Evolutionary conservation across 371 early-diverging fungal species (phyloP).

Genomic region (Mortierella sp.): DNA sequence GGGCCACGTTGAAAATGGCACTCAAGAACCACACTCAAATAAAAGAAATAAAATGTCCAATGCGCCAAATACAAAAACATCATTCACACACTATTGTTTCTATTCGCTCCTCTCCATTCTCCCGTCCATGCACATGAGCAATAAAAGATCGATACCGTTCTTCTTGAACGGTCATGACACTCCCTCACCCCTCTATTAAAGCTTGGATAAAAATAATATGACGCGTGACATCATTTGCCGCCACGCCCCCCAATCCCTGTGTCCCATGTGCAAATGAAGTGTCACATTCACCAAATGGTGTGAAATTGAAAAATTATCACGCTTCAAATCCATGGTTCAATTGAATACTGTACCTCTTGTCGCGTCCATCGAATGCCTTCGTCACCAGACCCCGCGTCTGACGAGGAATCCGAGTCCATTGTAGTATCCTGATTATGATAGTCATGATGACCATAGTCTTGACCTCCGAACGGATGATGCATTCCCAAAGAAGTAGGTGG

Average conservation of each 20-base stretch:
- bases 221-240: slow-evolving; percentile 9
- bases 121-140: background rate
- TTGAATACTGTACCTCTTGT: slow-evolving; percentile 22
- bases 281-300: slow-evolving; percentile 9
- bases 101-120: background rate
- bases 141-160: background rate
- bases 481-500: background rate
- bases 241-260: slow-evolving; percentile 6
- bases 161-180: slow-evolving; percentile 13
- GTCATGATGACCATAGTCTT: background rate
- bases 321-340: background rate
- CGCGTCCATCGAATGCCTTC: slow-evolving; percentile 26
- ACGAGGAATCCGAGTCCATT: slow-evolving; percentile 26
- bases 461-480: background rate
- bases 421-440: background rate
- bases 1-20: slow-evolving; percentile 16
- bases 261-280: slow-evolving; percentile 5
- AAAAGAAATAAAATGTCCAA: background rate
- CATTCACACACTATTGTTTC: background rate
- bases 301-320: slow-evolving; percentile 10
- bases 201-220: background rate
- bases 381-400: slow-evolving; percentile 17
- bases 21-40: slow-evolving; percentile 10
- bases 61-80: background rate
- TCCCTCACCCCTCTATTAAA: slow-evolving; percentile 4